A percentile compares a stretch with the other conserved stretches of the same genome.
These are phyloP conservation scores for Claviceps arundinis DNA, from an alignment of 2,329 filamentous ascomycete species.

Conservation along the genomic window DNA sequence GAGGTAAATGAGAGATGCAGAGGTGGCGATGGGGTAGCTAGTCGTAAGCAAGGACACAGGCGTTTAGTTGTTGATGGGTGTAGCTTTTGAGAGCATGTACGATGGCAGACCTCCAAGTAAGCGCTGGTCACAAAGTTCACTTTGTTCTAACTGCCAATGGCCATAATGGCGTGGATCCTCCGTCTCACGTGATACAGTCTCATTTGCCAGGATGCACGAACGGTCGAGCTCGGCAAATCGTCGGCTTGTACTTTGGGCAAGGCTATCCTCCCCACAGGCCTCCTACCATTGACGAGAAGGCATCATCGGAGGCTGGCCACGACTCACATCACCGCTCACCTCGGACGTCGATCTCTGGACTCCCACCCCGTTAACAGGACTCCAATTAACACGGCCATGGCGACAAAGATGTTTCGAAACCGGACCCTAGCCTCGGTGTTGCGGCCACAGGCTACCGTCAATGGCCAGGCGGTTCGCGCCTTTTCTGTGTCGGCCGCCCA, in stretches of 20 bases:
- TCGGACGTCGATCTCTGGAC: conserved; percentile 3
- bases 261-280: background rate
- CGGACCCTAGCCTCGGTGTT: conserved; percentile 43
- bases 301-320: background rate
- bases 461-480: conserved; percentile 31
- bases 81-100: conserved; percentile 10
- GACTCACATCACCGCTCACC: background rate
- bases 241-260: conserved; percentile 11
- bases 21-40: background rate
- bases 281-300: background rate
- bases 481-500: conserved; percentile 35
- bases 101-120: conserved; percentile 7
- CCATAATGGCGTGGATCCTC: background rate
- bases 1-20: conserved; percentile 8
- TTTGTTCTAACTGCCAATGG: background rate
- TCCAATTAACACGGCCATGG: conserved; percentile 35
- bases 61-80: conserved; percentile 4
- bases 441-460: conserved; percentile 31
- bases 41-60: conserved; percentile 11
- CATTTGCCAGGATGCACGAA: background rate
- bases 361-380: conserved; percentile 32
- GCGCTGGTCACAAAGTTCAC: conserved; percentile 10
- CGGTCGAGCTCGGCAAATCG: conserved; percentile 15
- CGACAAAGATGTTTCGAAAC: conserved; percentile 45
- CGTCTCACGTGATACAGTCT: conserved; percentile 3